Conservation (phyloP, 2,329 filamentous ascomycete genomes). For the Fusarium clavum region DNA sequence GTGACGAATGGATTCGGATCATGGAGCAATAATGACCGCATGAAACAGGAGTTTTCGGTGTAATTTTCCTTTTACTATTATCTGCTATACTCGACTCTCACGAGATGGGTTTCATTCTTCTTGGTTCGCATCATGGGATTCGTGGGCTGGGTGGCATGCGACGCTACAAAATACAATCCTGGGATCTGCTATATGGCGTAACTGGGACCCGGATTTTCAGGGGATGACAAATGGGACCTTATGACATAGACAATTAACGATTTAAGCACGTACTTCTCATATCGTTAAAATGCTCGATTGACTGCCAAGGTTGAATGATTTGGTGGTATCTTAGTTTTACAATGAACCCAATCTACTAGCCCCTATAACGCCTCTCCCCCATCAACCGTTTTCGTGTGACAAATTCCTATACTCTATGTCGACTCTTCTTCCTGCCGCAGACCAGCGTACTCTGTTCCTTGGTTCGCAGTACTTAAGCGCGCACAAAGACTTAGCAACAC, state of each 20-base stretch:
- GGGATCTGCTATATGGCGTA: constrained; percentile 26
- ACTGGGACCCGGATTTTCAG: constrained; percentile 9
- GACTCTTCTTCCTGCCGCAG: constrained; percentile 68
- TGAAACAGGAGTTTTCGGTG: constrained; percentile 40
- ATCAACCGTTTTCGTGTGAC: constrained; percentile 4
- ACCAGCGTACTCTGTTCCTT: constrained; percentile 75
- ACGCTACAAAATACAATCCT: constrained; percentile 40
- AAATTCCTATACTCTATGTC: constrained; percentile 19
- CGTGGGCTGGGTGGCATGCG: constrained; percentile 28
- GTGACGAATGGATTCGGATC: constrained; percentile 20
- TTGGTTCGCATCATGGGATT: constrained; percentile 29
- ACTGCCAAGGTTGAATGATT: constrained; percentile 26
- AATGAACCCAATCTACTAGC: constrained; percentile 33
- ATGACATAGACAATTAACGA: constrained; percentile 33
- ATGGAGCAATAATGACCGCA: constrained; percentile 33
- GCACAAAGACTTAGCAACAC: constrained; percentile 91
- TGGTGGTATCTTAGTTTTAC: constrained; percentile 44
- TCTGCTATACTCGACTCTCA: constrained; percentile 48
- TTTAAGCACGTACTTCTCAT: constrained; percentile 4
- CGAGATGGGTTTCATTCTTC: constrained; percentile 41
- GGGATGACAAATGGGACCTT: constrained; percentile 4
- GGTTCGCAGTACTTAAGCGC: constrained; percentile 81
- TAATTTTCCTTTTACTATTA: constrained; percentile 2
- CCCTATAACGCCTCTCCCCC: constrained; percentile 38
- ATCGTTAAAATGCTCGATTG: background rate